Conservation (phyloP, 2,329 filamentous ascomycete genomes). For the Phoma sp. region DNA sequence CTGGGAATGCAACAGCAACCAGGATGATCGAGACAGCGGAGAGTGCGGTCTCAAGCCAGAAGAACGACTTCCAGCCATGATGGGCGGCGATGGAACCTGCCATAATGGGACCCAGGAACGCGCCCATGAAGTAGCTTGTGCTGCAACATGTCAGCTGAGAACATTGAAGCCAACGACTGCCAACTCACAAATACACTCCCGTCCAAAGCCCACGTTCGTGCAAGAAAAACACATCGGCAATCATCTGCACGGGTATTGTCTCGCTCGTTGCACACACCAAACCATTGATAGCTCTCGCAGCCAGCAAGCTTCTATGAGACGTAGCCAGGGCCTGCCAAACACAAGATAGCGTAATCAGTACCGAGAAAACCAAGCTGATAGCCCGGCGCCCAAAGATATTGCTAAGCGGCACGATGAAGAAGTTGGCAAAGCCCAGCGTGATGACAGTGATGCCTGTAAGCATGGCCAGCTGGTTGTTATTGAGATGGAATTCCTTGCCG, state of each 20-base stretch:
- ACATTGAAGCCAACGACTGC: neutral
- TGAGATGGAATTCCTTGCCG: constrained; percentile 50
- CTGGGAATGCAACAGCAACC: constrained; percentile 52
- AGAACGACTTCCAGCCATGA: constrained; percentile 57
- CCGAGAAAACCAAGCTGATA: constrained; percentile 50
- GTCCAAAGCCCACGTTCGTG: constrained; percentile 53
- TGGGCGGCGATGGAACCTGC: constrained; percentile 51
- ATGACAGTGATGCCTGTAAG: constrained; percentile 55
- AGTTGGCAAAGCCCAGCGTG: constrained; percentile 54
- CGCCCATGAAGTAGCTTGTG: constrained; percentile 52
- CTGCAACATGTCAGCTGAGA: constrained; percentile 22
- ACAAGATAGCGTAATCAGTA: constrained; percentile 52
- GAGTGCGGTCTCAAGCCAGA: constrained; percentile 55
- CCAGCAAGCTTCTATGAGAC: constrained; percentile 52
- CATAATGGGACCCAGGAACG: constrained; percentile 56
- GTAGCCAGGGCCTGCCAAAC: constrained; percentile 55
- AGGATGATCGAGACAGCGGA: constrained; percentile 50
- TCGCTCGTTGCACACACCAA: constrained; percentile 55
- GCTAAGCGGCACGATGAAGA: constrained; percentile 54
- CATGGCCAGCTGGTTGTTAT: constrained; percentile 51
- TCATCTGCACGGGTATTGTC: constrained; percentile 53
- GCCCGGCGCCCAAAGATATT: constrained; percentile 55
- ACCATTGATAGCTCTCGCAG: constrained; percentile 53
- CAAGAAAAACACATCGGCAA: constrained; percentile 56
- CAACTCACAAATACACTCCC: constrained; percentile 49